These are phyloP conservation scores for Penicillium sclerotiorum DNA, from an alignment of 2,329 filamentous ascomycete genomes.

Conservation along the genomic window DNA sequence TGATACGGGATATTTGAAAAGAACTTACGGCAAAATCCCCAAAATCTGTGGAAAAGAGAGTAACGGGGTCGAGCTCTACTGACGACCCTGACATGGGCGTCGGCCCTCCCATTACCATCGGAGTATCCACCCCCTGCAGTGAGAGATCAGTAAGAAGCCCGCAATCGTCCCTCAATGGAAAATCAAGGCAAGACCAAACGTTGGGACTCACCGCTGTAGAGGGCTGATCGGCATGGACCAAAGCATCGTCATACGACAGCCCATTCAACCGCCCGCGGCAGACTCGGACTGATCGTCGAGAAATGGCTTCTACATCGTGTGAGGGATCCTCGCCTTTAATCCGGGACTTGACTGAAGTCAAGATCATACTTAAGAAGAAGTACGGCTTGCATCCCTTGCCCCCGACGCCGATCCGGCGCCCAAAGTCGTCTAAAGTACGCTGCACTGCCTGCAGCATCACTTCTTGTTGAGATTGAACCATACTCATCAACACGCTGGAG, in stretches of 20 bases:
- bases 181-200: background rate
- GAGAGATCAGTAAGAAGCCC: background rate
- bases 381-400: constrained; percentile 35
- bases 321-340: constrained; percentile 33
- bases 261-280: constrained; percentile 29
- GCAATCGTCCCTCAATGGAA: background rate
- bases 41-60: constrained; percentile 24
- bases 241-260: constrained; percentile 24
- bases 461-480: constrained; percentile 35
- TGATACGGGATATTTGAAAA: background rate
- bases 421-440: constrained; percentile 31
- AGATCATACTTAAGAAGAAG: constrained; percentile 31
- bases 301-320: constrained; percentile 26
- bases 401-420: constrained; percentile 26
- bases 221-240: constrained; percentile 17
- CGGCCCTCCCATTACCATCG: constrained; percentile 11
- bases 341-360: constrained; percentile 36
- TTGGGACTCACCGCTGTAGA: constrained; percentile 19
- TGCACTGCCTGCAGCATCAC: constrained; percentile 35
- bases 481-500: constrained; percentile 30
- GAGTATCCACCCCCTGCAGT: constrained; percentile 12
- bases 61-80: constrained; percentile 29
- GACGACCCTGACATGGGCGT: constrained; percentile 19
- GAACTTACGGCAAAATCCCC: constrained; percentile 30
- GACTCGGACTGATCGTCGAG: constrained; percentile 24